phyloP scores from a whole-genome alignment of 2,329 filamentous ascomycete species.

The Xylaria sp. region DNA sequence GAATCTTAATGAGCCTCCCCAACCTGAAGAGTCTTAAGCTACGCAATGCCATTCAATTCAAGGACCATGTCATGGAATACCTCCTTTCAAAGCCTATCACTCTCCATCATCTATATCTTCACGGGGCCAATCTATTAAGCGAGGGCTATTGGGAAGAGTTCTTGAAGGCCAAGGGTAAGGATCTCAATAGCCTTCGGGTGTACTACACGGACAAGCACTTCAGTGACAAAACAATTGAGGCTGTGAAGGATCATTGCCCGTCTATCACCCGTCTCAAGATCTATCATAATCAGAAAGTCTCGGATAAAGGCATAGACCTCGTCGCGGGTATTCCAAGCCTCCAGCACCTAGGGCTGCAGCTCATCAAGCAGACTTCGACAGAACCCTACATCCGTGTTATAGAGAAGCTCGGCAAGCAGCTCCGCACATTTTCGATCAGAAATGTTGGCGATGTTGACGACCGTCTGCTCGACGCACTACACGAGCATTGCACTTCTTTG shows the following conservation, averaged over 20 bases:
- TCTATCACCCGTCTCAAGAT: constrained; percentile 77
- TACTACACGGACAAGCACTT: constrained; percentile 86
- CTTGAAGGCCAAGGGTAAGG: constrained; percentile 65
- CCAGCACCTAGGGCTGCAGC: constrained; percentile 74
- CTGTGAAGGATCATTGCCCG: constrained; percentile 67
- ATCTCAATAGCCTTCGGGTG: constrained; percentile 71
- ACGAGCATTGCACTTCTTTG: constrained; percentile 68
- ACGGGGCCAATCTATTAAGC: constrained; percentile 82
- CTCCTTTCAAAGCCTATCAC: constrained; percentile 71
- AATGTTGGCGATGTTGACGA: constrained; percentile 70
- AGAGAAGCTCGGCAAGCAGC: constrained; percentile 59
- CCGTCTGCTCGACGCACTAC: constrained; percentile 69
- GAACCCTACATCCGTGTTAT: constrained; percentile 65
- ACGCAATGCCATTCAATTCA: constrained; percentile 88
- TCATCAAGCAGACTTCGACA: constrained; percentile 59
- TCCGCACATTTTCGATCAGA: constrained; percentile 80
- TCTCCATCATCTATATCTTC: constrained; percentile 75
- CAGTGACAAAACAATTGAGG: constrained; percentile 66
- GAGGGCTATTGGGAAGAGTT: constrained; percentile 75
- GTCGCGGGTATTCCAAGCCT: constrained; percentile 67
- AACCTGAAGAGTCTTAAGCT: constrained; percentile 72
- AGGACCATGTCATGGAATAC: constrained; percentile 81
- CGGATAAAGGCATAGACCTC: constrained; percentile 63
- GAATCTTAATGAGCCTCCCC: constrained; percentile 77
- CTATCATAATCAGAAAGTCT: constrained; percentile 75